Base-by-base conservation (phyloP, 1,139 yeast species). In the Candida mesenterica region DNA sequence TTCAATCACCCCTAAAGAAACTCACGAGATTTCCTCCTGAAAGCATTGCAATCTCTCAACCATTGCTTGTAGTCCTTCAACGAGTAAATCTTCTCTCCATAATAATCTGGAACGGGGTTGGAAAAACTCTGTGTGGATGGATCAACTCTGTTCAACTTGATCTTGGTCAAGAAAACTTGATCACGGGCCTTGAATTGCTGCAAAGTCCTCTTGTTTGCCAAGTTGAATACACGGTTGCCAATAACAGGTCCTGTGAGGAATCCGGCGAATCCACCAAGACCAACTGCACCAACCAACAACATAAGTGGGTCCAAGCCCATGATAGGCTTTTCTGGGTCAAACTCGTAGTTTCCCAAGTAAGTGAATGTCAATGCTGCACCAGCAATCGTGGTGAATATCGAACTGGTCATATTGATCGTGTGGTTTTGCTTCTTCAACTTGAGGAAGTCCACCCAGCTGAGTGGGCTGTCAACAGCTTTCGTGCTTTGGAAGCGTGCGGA, bases 41-140 rank as follows among this genome's bases (percentile, higher is more conserved):
- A 92, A 18, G 95, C 92, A 55, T 87, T 83, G 52, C 96, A 87
- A 59, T 92, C 97, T 53, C 97, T 79, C 51, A 92, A 74, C 98
- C 98, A 92, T 58, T 87, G 94, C 62, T 89, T 83, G 63, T 92
- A 92, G 48, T 81, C 92, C 51, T 79, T 77, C 56, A 90, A 65
- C 30, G 95, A 83, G 40, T 89, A 88, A 44, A 92, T 90, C 62
- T 87, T 86, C 64, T 92, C 98, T 23, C 98, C 98, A 56, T 92
- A 92, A 64, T 89, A 94, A 60, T 92, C 98, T 14, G 97, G 97
- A 29, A 92, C 95, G 8, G 97, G 98, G 62, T 92, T 92, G 42
- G 92, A 78, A 62, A 88, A 82, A 53, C 90, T 80, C 64, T 89
- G 96, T 37, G 87, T 80, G n/a, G 90, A 76, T 9, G 98, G 96